Evolutionary conservation across 2,329 filamentous ascomycete genomes (phyloP).

Genomic region (Aureobasidium subglaciale): DNA sequence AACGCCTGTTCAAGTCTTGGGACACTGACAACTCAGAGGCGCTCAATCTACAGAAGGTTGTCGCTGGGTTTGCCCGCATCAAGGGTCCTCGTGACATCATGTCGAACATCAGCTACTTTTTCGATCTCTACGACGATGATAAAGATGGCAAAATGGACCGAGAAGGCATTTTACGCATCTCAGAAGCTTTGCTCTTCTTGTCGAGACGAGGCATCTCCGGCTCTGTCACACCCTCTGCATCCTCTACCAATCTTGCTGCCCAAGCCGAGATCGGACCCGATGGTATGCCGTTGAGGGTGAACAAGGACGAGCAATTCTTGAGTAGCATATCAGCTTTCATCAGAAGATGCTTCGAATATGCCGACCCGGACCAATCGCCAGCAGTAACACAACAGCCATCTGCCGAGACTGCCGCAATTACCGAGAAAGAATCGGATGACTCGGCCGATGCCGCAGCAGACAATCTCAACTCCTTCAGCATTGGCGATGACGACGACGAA

Average conservation of each 20-base stretch:
- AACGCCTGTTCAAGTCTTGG: constrained; percentile 80
- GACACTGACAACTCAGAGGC: constrained; percentile 70
- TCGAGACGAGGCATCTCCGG: constrained; percentile 82
- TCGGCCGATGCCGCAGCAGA: constrained; percentile 26
- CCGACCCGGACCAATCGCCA: constrained; percentile 69
- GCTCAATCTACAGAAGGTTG: constrained; percentile 83
- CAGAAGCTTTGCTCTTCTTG: constrained; percentile 86
- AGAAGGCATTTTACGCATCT: constrained; percentile 90
- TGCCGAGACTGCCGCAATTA: constrained; percentile 19
- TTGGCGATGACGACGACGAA: constrained; percentile 63
- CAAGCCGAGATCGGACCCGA: constrained; percentile 27
- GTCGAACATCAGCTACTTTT: constrained; percentile 96
- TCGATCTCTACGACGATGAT: constrained; percentile 92
- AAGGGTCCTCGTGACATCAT: constrained; percentile 95
- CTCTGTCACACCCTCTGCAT: constrained; percentile 58
- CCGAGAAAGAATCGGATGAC: constrained; percentile 23
- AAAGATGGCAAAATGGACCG: constrained; percentile 85
- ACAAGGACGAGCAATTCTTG: constrained; percentile 77
- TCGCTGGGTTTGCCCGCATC: constrained; percentile 80
- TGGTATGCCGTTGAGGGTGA: constrained; percentile 37
- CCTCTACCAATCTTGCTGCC: constrained; percentile 46
- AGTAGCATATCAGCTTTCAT: constrained; percentile 95
- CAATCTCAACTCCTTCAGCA: constrained; percentile 57
- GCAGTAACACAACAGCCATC: constrained; percentile 22
- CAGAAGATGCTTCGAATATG: constrained; percentile 92